Evolutionary conservation across 148 eudicot species (phyloP).

Genomic region (Dianthus caryophyllus): DNA sequence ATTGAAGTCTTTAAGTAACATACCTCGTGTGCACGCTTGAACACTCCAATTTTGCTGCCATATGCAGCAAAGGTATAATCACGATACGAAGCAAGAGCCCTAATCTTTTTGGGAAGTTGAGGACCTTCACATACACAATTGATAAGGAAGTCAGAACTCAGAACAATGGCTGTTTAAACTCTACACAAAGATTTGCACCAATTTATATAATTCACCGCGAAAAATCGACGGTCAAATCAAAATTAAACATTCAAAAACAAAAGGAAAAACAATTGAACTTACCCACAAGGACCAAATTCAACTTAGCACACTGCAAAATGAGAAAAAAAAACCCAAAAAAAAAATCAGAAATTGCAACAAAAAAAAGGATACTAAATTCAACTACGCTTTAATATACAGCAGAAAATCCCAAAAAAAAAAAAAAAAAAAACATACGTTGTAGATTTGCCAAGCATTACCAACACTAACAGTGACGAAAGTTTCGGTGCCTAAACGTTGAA

Average conservation of each 20-base stretch:
- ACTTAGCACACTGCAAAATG: conserved; percentile 96
- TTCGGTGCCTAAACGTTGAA: conserved; percentile 78
- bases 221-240: too few relatives aligned
- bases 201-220: background rate
- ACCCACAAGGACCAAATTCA: conserved; percentile 91
- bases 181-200: background rate
- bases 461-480: conserved; percentile 94
- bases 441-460: conserved; percentile 94
- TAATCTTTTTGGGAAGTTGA: conserved; percentile 90
- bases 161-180: too few relatives aligned
- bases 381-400: too few relatives aligned
- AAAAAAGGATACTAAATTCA: too few relatives aligned
- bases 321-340: background rate
- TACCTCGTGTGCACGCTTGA: conserved; percentile 96
- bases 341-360: background rate
- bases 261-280: conserved; percentile 24
- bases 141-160: conserved; percentile 10
- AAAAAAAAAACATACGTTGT: conserved; percentile 44
- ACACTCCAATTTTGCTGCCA: conserved; percentile 76
- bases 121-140: conserved; percentile 55
- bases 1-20: background rate
- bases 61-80: conserved; percentile 97
- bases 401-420: background rate
- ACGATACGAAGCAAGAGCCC: conserved; percentile 88
- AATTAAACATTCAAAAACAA: background rate